A percentile compares a stretch with the other conserved stretches of the same genome.
Evolutionary conservation across 257 asterid genomes (phyloP).

Genomic region (Schizonepeta tenuifolia): DNA sequence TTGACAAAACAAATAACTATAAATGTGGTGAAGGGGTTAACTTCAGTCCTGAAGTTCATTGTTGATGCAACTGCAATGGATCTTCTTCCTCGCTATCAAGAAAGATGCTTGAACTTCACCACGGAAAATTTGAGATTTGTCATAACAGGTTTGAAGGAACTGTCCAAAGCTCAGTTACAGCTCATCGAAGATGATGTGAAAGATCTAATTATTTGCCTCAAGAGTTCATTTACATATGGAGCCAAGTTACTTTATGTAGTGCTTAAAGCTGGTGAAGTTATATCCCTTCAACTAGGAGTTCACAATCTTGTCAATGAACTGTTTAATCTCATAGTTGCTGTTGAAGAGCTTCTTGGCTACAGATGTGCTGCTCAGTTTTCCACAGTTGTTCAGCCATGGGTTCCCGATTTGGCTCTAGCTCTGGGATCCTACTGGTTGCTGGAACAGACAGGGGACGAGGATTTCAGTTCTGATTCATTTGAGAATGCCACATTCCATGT

Average conservation of each 20-base stretch:
- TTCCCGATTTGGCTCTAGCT: conserved; percentile 81
- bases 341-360: conserved; percentile 72
- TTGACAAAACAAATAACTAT: conserved; percentile 34
- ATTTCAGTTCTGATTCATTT: conserved; percentile 31
- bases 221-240: conserved; percentile 78
- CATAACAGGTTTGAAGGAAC: conserved; percentile 48
- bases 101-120: conserved; percentile 60
- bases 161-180: conserved; percentile 46
- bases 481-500: conserved; percentile 35
- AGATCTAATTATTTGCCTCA: conserved; percentile 58
- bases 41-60: conserved; percentile 73
- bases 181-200: conserved; percentile 53
- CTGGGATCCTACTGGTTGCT: conserved; percentile 61
- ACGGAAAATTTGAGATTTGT: conserved; percentile 54
- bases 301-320: conserved; percentile 60
- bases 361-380: conserved; percentile 62
- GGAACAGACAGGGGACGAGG: conserved; percentile 44
- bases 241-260: conserved; percentile 70
- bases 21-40: conserved; percentile 59
- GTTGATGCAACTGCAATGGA: conserved; percentile 67
- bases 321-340: conserved; percentile 56
- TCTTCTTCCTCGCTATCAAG: conserved; percentile 47
- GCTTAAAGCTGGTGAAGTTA: conserved; percentile 54
- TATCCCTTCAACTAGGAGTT: conserved; percentile 42
- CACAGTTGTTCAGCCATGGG: conserved; percentile 67